Evolutionary conservation across 1,284 basidiomycete genomes (phyloP).

Genomic region (Malassezia pachydermatis): DNA sequence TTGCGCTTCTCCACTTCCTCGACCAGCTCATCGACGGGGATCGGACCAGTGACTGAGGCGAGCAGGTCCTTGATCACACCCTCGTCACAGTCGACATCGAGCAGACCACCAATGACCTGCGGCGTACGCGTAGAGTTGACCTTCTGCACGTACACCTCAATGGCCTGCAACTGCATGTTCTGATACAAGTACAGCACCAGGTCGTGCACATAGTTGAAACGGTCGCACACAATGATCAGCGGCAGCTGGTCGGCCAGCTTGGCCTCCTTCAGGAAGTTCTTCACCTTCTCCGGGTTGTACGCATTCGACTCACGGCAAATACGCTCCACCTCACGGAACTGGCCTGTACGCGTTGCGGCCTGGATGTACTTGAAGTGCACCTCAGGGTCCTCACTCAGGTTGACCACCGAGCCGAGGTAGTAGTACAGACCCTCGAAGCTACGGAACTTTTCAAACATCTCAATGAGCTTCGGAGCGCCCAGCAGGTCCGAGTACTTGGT

Average conservation of each 20-base stretch:
- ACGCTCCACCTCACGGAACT: conserved; percentile 96
- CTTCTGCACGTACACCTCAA: conserved; percentile 96
- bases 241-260: conserved; percentile 93
- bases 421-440: conserved; percentile 97
- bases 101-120: conserved; percentile 91
- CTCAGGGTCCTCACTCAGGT: conserved; percentile 87
- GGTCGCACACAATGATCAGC: conserved; percentile 98
- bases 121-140: conserved; percentile 96
- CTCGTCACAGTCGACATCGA: conserved; percentile 96
- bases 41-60: conserved; percentile 86
- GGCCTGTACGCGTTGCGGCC: conserved; percentile 92
- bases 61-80: conserved; percentile 86
- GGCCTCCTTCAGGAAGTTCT: conserved; percentile 95
- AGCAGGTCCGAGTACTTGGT: conserved; percentile 98
- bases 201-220: conserved; percentile 99
- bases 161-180: conserved; percentile 91
- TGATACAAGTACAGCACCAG: conserved; percentile 97
- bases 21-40: conserved; percentile 72
- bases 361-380: conserved; percentile 99
- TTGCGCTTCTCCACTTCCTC: conserved; percentile 76
- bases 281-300: conserved; percentile 99
- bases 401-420: conserved; percentile 92
- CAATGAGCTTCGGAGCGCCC: conserved; percentile 91
- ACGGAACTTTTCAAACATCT: conserved; percentile 98
- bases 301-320: conserved; percentile 93